A percentile compares a stretch with the other conserved stretches of the same genome.
phyloP scores from a whole-genome alignment of 2,329 filamentous ascomycete species.

The Colletotrichum destructivum region DNA sequence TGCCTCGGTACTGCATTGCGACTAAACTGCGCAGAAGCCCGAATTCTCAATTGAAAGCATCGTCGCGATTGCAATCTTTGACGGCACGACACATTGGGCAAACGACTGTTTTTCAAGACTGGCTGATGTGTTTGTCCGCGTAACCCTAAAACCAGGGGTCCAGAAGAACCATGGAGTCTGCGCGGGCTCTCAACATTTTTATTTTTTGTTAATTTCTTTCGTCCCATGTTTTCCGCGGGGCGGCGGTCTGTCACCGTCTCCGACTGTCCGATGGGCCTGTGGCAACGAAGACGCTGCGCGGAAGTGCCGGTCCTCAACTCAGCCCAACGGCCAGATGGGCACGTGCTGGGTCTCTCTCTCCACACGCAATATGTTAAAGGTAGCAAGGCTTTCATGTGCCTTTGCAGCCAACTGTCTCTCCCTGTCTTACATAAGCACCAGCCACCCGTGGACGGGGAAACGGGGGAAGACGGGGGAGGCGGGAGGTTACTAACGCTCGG shows the following conservation, averaged over 20 bases:
- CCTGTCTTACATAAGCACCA: background rate
- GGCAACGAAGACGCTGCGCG: background rate
- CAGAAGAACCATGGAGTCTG: background rate
- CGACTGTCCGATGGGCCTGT: constrained; percentile 1
- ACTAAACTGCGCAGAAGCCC: too few species aligned
- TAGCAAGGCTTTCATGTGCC: background rate
- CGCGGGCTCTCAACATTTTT: constrained; percentile 20
- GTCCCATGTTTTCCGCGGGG: constrained; percentile 15
- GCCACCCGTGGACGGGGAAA: background rate
- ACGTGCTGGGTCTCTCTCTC: background rate
- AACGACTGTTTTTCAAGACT: background rate
- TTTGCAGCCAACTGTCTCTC: background rate
- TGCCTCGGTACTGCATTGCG: background rate
- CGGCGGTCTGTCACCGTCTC: constrained; percentile 23
- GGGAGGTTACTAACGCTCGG: constrained; percentile 8
- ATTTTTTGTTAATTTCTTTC: background rate
- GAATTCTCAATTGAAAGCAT: too few species aligned
- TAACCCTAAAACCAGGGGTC: background rate
- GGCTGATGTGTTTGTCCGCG: too few species aligned
- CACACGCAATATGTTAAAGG: background rate
- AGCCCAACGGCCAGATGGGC: constrained; percentile 3
- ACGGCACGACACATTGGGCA: too few species aligned
- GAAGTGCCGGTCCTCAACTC: constrained; percentile 9
- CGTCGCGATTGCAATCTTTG: too few species aligned
- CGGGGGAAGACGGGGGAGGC: background rate